Evolutionary conservation across 371 early-diverging fungal genomes (phyloP), one percentile per base, ranked within the genome.

Genomic region (Mortierella sp.): DNA sequence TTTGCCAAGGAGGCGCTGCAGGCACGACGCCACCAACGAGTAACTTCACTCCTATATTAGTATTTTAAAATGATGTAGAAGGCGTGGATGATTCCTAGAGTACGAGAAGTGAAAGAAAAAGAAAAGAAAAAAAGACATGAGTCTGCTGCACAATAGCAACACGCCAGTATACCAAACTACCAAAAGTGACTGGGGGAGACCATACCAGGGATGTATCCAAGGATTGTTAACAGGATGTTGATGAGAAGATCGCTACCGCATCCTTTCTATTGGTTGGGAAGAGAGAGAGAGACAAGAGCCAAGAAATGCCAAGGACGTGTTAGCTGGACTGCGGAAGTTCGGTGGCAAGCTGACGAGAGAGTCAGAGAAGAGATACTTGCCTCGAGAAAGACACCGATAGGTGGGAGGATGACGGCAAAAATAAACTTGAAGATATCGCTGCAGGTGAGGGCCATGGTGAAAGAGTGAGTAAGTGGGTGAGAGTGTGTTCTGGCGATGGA

Each of bases 161-260:
- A 19, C 21, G 26, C 6, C 15, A 7, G 37, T 23, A 44, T 1
- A 19, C 23, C 21, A 15, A 46, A 48, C 1, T 18, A 25, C 18
- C 18, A 3, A 26, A 7, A 19, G 55, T 12, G 1, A 29, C 29
- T 2, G 43, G 14, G 19, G 48, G 14, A 43, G 2, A 30, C 60
- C 71, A 84, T 89, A 77, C 95, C 95, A 28, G 95, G 95, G 72
- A 95, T 87, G 71, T 88, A 93, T 44, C 95, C 95, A 29, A 95
- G 86, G 57, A 85, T 72, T 0, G 95, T 93, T 74, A 95, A 84
- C 6, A 81, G 84, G 84, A 93, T 88, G 82, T 94, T 95, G 72
- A 95, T 94, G 44, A 90, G 72, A 29, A 95, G 84, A 73, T 95
- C 94, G 30, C 79, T 76, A 9, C 85, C 83, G 82, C 92, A 93